A percentile compares a stretch with the other conserved stretches of the same genome.
phyloP scores from a whole-genome alignment of 2,329 filamentous ascomycete genomes.

The Phoma sp. region DNA sequence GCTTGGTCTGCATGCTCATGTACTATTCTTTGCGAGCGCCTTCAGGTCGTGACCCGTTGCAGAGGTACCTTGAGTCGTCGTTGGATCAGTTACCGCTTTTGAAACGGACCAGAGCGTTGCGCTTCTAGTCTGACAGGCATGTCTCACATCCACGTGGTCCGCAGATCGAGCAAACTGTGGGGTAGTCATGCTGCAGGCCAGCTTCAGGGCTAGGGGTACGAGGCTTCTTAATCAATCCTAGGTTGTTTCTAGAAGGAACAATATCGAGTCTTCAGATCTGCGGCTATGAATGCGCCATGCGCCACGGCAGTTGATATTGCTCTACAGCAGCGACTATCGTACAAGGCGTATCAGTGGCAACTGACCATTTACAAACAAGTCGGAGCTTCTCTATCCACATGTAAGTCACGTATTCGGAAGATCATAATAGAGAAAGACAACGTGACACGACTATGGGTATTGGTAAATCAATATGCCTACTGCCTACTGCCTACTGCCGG shows the following conservation, averaged over 20 bases:
- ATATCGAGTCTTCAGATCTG: constrained; percentile 3
- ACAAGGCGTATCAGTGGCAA: background rate
- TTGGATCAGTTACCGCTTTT: constrained; percentile 8
- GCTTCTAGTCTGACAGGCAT: constrained; percentile 6
- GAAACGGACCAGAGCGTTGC: constrained; percentile 7
- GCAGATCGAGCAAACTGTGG: constrained; percentile 1
- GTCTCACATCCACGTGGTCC: constrained; percentile 11
- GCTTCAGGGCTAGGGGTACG: background rate
- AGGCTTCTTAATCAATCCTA: constrained; percentile 2
- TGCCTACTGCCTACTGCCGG: background rate
- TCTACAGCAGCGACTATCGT: background rate
- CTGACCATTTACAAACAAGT: background rate
- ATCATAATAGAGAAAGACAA: background rate
- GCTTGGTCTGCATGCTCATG: background rate
- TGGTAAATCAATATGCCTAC: background rate
- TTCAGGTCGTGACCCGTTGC: background rate
- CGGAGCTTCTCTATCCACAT: background rate
- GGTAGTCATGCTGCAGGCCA: constrained; percentile 1
- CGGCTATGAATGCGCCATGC: constrained; percentile 17
- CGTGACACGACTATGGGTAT: background rate
- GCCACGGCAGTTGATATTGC: constrained; percentile 10
- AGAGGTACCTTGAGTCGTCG: background rate
- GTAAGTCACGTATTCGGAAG: background rate
- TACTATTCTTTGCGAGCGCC: background rate
- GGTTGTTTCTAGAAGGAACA: constrained; percentile 5